A percentile compares a stretch with the other conserved stretches of the same genome.
Evolutionary conservation across 805 yeast genomes (phyloP).

Genomic region (Wickerhamiella hasegawae): DNA sequence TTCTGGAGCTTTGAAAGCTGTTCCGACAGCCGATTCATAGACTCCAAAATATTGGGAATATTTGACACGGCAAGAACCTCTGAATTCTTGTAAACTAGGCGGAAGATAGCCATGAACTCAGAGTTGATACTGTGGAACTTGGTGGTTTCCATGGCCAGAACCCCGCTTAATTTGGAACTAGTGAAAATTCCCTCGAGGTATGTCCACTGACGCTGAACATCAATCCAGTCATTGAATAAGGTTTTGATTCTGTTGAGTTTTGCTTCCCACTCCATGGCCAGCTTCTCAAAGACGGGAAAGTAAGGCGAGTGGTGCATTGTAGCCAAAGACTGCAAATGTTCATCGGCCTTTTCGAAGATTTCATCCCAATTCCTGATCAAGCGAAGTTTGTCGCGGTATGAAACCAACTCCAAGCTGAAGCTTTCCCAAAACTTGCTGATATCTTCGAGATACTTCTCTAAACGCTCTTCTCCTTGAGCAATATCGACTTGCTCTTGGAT

Average conservation of each 20-base stretch:
- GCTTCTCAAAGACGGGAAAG: constrained; percentile 43
- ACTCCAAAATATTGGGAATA: constrained; percentile 31
- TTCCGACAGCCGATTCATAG: constrained; percentile 36
- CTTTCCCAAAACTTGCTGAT: constrained; percentile 43
- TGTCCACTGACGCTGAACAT: constrained; percentile 78
- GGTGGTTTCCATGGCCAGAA: constrained; percentile 54
- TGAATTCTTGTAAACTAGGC: constrained; percentile 32
- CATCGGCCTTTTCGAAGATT: constrained; percentile 40
- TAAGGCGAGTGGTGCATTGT: constrained; percentile 61
- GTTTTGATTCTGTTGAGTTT: constrained; percentile 35
- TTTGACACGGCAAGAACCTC: constrained; percentile 38
- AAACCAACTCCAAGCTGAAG: constrained; percentile 35
- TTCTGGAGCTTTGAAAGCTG: constrained; percentile 42
- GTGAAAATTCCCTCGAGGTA: constrained; percentile 66
- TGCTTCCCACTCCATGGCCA: constrained; percentile 37
- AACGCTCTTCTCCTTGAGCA: constrained; percentile 57
- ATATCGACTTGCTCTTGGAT: constrained; percentile 36
- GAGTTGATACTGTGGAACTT: constrained; percentile 47
- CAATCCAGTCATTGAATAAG: constrained; percentile 58
- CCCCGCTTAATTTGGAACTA: constrained; percentile 38
- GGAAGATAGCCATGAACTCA: constrained; percentile 41
- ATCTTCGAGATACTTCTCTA: constrained; percentile 38
- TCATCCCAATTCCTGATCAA: constrained; percentile 55
- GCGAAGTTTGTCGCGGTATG: constrained; percentile 34
- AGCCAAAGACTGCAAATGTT: constrained; percentile 42